phyloP scores from a whole-genome alignment of 106 monocot species.

The Platanthera guangdongensis region DNA sequence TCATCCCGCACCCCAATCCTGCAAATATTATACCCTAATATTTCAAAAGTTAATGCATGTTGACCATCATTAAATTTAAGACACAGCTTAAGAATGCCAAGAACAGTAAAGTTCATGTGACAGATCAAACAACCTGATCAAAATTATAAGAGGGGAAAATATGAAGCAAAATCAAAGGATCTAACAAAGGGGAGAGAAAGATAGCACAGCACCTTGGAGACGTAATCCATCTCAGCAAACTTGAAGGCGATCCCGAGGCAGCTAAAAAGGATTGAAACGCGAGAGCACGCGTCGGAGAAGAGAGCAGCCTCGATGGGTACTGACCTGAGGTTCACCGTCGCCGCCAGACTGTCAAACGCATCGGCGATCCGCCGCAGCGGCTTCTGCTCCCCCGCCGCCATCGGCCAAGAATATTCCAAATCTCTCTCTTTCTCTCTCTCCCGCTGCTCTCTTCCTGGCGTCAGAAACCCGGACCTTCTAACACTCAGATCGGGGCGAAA shows the following conservation, averaged over 20 bases:
- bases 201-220: slow-evolving; percentile 66
- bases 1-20: background rate
- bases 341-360: slow-evolving; percentile 56
- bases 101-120: background rate
- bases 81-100: background rate
- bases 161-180: too few relatives aligned
- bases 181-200: background rate
- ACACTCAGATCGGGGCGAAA: too few relatives aligned
- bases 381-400: slow-evolving; percentile 37
- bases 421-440: too few relatives aligned
- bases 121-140: slow-evolving; percentile 3
- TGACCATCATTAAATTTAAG: background rate
- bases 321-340: slow-evolving; percentile 22
- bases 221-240: slow-evolving; percentile 92
- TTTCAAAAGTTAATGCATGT: background rate
- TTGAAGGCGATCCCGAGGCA: slow-evolving; percentile 92
- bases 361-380: slow-evolving; percentile 63
- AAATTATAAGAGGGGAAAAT: background rate
- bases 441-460: too few relatives aligned
- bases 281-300: slow-evolving; percentile 72
- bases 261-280: slow-evolving; percentile 77
- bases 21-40: background rate
- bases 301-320: slow-evolving; percentile 36
- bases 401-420: background rate
- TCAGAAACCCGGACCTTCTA: too few relatives aligned